These are phyloP conservation scores for Candida labiduridarum DNA, from an alignment of 1,139 yeast species.

Conservation along the genomic window DNA sequence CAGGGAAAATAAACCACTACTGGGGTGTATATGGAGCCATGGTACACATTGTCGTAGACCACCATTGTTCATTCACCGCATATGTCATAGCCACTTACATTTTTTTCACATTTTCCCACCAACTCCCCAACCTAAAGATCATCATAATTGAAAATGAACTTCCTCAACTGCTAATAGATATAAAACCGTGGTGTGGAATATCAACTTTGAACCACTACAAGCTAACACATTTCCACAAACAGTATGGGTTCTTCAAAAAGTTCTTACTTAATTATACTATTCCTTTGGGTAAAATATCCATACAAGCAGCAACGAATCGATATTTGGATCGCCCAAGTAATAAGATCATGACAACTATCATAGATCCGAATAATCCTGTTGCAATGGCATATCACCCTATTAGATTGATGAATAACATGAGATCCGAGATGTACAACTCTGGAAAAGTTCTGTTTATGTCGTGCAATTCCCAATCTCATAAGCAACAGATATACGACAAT, in stretches of 20 bases:
- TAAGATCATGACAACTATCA: conserved; percentile 2
- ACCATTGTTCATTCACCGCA: conserved; percentile 18
- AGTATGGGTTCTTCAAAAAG: neutral
- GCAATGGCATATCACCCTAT: conserved; percentile 21
- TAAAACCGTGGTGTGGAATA: conserved; percentile 30
- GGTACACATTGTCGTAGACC: conserved; percentile 13
- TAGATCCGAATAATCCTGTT: conserved; percentile 5
- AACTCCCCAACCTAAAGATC: conserved; percentile 13
- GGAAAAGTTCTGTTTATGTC: conserved; percentile 14
- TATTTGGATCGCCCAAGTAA: neutral
- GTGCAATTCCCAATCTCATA: conserved; percentile 1
- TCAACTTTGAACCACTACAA: conserved; percentile 19
- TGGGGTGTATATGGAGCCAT: neutral
- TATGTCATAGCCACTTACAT: conserved; percentile 21
- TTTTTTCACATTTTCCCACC: conserved; percentile 8
- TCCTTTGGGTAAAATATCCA: neutral
- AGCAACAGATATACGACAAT: neutral
- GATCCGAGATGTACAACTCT: conserved; percentile 11
- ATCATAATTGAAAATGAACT: conserved; percentile 10
- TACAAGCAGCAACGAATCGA: neutral
- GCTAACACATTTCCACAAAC: neutral
- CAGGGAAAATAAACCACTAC: no score
- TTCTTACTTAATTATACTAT: neutral
- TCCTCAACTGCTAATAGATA: neutral
- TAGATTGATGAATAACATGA: conserved; percentile 13